Evolutionary conservation across 768 basidiomycete genomes (phyloP), one percentile per base, ranked within the genome.

Genomic region (Mycena albidolilacea): DNA sequence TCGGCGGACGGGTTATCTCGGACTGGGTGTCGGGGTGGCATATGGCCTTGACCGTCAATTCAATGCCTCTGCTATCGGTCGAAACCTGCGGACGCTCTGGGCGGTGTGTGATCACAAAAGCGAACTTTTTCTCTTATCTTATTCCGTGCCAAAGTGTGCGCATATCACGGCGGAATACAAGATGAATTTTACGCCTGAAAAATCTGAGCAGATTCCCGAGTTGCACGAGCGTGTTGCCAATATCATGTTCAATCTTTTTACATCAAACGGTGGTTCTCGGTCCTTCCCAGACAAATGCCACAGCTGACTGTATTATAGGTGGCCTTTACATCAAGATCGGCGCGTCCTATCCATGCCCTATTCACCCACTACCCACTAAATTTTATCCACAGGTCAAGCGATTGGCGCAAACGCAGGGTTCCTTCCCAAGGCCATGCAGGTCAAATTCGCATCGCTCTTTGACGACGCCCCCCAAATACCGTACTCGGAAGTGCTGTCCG

Each of bases 381-480:
- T 57, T 63, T 55, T 9, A 92, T 17, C 35, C 15, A 6, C 44
- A 73, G 72, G 93, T 6, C 95, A 95, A 81, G 91, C 91, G 5
- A 90, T 95, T 71, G 96, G 92, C 8, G 92, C 94, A 12, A 97
- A 97, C 82, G 92, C 95, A 6, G 93, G 93, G 0, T 80, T 97
- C 1, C 88, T 98, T 8, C 97, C 97, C 0, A 89, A 88, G 70
- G 91, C 96, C 7, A 93, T 97, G 83, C 92, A 96, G 78, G 86
- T 89, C 77, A 94, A 93, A 69, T 96, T 98, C 77, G 88, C 91
- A 2, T 91, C 88, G 70, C 87, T 98, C 3, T 97, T 97, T 76
- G 97, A 97, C 75, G 91, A 94, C 59, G 96, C 97, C 0, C 96
- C 97, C 0, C 93, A 93, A 75, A 91, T 97, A 2, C 90, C 94